Evolutionary conservation across 2,329 filamentous ascomycete species (phyloP).

Genomic region (Fragosphaeria purpurea): DNA sequence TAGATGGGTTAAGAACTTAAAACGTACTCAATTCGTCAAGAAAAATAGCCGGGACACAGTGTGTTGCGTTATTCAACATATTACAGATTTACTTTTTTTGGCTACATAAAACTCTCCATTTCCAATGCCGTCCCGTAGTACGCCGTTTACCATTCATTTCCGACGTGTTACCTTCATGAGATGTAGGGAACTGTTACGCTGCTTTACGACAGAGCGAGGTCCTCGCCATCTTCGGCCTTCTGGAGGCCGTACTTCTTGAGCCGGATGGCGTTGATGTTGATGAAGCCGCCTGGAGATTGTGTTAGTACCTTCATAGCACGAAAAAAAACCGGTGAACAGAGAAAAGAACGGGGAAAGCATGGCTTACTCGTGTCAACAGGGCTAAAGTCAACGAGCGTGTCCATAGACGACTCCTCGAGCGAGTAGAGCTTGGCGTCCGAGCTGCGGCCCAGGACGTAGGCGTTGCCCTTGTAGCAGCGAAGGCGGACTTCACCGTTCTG

Average conservation of each 20-base stretch:
- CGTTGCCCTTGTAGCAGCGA: constrained; percentile 30
- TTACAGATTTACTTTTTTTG: no score
- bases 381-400: constrained; percentile 33
- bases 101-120: no score
- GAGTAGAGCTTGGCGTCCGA: constrained; percentile 41
- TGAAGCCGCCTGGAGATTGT: constrained; percentile 34
- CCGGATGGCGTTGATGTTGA: constrained; percentile 59
- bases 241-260: constrained; percentile 44
- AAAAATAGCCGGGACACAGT: no score
- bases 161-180: no score
- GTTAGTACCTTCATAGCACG: no score
- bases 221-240: constrained; percentile 28
- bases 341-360: neutral
- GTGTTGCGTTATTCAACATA: no score
- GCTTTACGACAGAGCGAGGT: constrained; percentile 10
- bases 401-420: constrained; percentile 40
- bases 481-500: constrained; percentile 28
- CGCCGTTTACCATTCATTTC: neutral
- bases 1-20: no score
- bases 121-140: neutral
- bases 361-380: constrained; percentile 26
- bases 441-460: constrained; percentile 35
- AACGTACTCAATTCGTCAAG: no score
- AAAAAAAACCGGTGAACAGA: neutral
- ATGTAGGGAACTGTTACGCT: no score